Evolutionary conservation across 768 basidiomycete species (phyloP), one percentile per base, ranked within the genome.

Genomic region (Lentinula edodes): DNA sequence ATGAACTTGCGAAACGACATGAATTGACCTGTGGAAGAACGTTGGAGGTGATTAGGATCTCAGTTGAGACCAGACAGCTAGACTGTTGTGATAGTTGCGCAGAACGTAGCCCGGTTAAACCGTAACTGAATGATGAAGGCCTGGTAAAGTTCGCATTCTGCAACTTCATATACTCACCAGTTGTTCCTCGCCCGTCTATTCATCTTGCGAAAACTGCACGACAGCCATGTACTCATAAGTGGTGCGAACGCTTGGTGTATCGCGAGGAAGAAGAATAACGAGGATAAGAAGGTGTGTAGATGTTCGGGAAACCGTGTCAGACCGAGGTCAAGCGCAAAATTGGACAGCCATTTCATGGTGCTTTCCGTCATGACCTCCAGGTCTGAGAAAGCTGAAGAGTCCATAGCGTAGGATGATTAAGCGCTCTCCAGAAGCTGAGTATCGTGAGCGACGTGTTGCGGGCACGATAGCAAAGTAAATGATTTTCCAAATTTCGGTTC

Each of bases 1-100:
- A 68, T 95, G 90, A 1, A 85, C 75, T 65, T 92, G 84, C 0
- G 93, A 92, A 28, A 88, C 84, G 38, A 87, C 75, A 63, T 85
- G 90, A 61, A 86, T 83, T 52, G 82, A 79, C 89, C 89, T 91
- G 65, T 9, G 28, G 28, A 23, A 48, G 16, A 34, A 52, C 35
- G 52, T 32, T 61, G 56, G 46, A 58, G 51, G 64, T 46, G 52
- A 15, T 16, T 15, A 45, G 16, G 32, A 15, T 52, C 23, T 41
- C 28, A 3, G 2, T 28, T 28, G 28, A 35, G 52, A 56, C 20
- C 50, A 50, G 48, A 36, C 23, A 12, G n/a, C 13, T 8, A 48
- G 16, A n/a, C 34, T 8, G 45, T 20, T 9, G 18, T 12, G 12
- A 45, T 5, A 34, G 5, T 42, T 13, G 13, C 38, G 38, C 38